Conservation (phyloP, 768 basidiomycete genomes). For the Boletus insuetus region DNA sequence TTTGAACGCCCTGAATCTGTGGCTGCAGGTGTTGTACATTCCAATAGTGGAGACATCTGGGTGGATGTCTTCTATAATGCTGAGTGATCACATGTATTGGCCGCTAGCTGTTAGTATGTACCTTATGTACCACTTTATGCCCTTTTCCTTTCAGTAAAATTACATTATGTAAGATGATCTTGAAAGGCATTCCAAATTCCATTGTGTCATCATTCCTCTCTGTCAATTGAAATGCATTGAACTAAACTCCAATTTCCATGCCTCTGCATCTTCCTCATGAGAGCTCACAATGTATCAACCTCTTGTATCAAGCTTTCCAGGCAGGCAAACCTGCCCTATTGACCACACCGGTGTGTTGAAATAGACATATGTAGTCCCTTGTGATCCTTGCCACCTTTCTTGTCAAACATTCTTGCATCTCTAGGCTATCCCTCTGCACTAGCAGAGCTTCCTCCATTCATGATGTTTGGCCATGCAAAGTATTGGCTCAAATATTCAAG, state of each 20-base stretch:
- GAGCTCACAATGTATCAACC: neutral
- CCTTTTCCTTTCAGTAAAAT: no score
- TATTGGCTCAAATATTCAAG: neutral
- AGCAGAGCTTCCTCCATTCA: neutral
- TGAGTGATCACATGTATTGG: no score
- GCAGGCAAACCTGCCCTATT: neutral
- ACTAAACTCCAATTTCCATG: no score
- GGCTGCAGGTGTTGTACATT: neutral
- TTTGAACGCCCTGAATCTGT: neutral
- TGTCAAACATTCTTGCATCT: neutral
- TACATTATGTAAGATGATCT: no score
- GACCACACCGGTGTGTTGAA: neutral
- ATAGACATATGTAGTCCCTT: neutral
- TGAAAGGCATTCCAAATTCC: no score
- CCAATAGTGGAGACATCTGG: neutral
- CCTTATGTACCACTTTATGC: no score
- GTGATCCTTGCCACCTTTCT: neutral
- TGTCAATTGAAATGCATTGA: no score
- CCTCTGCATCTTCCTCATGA: neutral
- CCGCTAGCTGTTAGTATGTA: no score
- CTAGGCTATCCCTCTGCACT: neutral
- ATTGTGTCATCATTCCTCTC: no score
- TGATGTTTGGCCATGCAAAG: neutral
- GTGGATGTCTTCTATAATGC: neutral
- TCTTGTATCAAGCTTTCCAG: neutral